Evolutionary conservation across 495 filamentous ascomycete genomes (phyloP), one percentile per base, ranked within the genome.

Genomic region (Talaromyces proteolyticus): DNA sequence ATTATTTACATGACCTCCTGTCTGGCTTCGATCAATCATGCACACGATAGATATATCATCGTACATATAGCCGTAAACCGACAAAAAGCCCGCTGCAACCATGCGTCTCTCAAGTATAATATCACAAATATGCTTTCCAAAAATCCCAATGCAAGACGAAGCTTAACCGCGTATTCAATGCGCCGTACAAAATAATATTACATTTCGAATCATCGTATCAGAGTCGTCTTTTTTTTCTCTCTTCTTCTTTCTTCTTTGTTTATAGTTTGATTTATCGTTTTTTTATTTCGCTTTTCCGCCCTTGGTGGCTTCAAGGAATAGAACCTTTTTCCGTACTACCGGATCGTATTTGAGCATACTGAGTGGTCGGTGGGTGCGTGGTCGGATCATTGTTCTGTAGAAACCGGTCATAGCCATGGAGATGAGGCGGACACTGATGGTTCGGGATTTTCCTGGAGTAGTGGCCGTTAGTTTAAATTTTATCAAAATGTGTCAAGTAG

Each of bases 291-390:
- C 59, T 57, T 70, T 66, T 52, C 75, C 75, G 50, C 75, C 72
- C 57, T 86, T 84, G 57, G 92, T 94, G 70, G 88, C 83, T 70
- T 96, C 91, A 22, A 95, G 78, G 69, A 96, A 96, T 3, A 96
- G 77, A 39, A 96, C 91, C 72, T 91, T 81, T 73, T 89, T 91
- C 89, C 69, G 88, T 87, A 95, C 88, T 59, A 99, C 88, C 51
- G 94, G 94, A 70, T 99, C 94, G 67, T 99, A 97, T 73, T 99
- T 99, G 55, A 97, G 76, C 91, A 97, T 95, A 71, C 87, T 92
- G 67, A 97, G 78, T 34, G 94, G 93, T 36, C 84, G 74, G 50
- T 91, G 77, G 20, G 76, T 73, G 44, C 94, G 85, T 14, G 91
- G 91, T 24, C 94, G 87, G 47, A 87, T 77, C 64, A 91, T 78